A percentile compares a stretch with the other conserved stretches of the same genome.
These are phyloP conservation scores for Mortierella hygrophila DNA, from an alignment of 192 early-diverging fungal genomes.

Conservation along the genomic window DNA sequence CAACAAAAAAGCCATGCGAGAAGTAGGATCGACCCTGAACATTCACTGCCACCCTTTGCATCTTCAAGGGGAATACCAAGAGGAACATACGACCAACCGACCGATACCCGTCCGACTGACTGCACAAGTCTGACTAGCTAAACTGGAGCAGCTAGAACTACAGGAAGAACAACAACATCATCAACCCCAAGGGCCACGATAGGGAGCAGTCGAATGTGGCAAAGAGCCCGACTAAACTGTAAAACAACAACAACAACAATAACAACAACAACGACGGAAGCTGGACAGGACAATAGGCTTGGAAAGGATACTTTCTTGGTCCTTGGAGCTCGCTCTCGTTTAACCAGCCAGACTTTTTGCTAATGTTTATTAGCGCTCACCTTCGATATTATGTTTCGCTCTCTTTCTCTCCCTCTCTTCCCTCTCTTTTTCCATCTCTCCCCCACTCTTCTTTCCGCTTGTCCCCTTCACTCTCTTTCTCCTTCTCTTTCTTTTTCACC, in stretches of 20 bases:
- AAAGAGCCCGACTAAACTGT: conserved; percentile 39
- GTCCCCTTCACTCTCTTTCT: neutral
- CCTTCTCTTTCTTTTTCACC: neutral
- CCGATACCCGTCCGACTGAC: too few species aligned
- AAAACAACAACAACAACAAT: neutral
- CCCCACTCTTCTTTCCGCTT: neutral
- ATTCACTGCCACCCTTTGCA: neutral
- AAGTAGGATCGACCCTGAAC: neutral
- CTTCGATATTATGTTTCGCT: neutral
- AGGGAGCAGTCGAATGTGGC: conserved; percentile 1
- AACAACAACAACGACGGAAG: neutral
- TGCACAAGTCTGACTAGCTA: too few species aligned
- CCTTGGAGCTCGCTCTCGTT: conserved; percentile 7
- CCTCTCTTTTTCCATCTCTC: neutral
- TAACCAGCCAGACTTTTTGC: conserved; percentile 5
- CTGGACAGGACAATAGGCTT: conserved; percentile 6
- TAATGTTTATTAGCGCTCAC: conserved; percentile 25
- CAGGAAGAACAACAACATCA: neutral
- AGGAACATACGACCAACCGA: too few species aligned
- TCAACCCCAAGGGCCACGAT: neutral
- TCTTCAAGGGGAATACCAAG: too few species aligned
- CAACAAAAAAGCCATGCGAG: conserved; percentile 1
- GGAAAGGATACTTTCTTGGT: neutral
- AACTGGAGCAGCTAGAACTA: too few species aligned
- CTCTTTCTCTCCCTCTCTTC: neutral